Conservation (phyloP, 805 yeast genomes). For the Barnettozyma populi region DNA sequence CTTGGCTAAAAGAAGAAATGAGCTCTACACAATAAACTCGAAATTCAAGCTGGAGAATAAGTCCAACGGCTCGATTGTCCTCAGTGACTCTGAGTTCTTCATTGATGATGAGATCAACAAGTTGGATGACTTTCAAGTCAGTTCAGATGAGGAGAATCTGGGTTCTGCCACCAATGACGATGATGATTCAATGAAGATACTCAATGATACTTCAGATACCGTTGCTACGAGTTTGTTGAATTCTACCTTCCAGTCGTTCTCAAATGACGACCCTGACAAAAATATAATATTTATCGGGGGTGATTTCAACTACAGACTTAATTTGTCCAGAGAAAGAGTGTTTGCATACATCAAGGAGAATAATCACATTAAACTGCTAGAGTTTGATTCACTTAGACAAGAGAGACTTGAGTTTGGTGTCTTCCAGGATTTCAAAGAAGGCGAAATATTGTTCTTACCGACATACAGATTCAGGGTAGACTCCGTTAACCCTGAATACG, state of each 20-base stretch:
- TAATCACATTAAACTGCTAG: constrained; percentile 31
- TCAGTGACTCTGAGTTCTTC: constrained; percentile 16
- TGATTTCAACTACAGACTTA: constrained; percentile 48
- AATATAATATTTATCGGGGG: constrained; percentile 38
- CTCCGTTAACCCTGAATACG: constrained; percentile 21
- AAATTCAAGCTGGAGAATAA: constrained; percentile 24
- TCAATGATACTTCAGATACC: constrained; percentile 3
- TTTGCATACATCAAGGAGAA: constrained; percentile 25
- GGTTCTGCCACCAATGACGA: background rate
- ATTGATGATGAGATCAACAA: constrained; percentile 25
- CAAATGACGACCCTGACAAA: constrained; percentile 2
- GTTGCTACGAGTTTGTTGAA: background rate
- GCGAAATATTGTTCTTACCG: constrained; percentile 43
- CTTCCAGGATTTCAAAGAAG: constrained; percentile 40
- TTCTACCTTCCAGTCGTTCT: background rate
- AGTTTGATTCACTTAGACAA: constrained; percentile 39
- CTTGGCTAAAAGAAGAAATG: constrained; percentile 38
- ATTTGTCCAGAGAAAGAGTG: constrained; percentile 26
- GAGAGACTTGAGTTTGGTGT: constrained; percentile 29
- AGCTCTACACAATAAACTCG: constrained; percentile 34
- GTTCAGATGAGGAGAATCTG: constrained; percentile 12
- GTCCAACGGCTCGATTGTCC: constrained; percentile 15
- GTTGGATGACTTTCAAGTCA: constrained; percentile 10
- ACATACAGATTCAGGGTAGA: constrained; percentile 40
- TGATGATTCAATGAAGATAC: background rate